phyloP scores from a whole-genome alignment of 805 yeast genomes.

The Yarrowia yakushimensis region DNA sequence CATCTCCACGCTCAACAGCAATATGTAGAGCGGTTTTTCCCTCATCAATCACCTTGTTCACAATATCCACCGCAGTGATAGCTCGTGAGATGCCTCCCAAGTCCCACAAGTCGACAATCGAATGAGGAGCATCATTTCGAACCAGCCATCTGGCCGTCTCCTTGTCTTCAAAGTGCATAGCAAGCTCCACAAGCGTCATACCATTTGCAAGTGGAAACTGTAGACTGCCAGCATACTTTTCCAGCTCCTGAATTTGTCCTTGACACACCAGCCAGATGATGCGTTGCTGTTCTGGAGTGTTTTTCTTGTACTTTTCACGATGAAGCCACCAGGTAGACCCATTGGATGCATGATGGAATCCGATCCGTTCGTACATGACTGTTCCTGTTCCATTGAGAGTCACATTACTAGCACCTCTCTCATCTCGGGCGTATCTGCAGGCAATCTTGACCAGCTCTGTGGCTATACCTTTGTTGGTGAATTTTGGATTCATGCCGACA shows the following conservation, averaged over 20 bases:
- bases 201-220: background rate
- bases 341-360: background rate
- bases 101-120: constrained; percentile 8
- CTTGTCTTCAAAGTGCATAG: background rate
- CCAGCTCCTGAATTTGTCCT: background rate
- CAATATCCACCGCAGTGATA: background rate
- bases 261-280: constrained; percentile 2
- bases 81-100: background rate
- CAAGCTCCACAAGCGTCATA: background rate
- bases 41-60: background rate
- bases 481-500: background rate
- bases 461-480: background rate
- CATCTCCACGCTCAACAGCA: constrained; percentile 17
- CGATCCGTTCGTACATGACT: background rate
- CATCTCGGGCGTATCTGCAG: background rate
- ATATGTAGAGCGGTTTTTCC: background rate
- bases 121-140: constrained; percentile 8
- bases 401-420: background rate
- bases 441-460: constrained; percentile 1
- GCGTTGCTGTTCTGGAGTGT: background rate
- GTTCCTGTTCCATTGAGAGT: constrained; percentile 15
- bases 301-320: background rate
- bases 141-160: background rate
- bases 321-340: constrained; percentile 13
- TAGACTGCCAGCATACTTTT: background rate